Evolutionary conservation across 1,284 basidiomycete genomes (phyloP), one percentile per base, ranked within the genome.

Genomic region (Pyrrhoderma lamaoense): DNA sequence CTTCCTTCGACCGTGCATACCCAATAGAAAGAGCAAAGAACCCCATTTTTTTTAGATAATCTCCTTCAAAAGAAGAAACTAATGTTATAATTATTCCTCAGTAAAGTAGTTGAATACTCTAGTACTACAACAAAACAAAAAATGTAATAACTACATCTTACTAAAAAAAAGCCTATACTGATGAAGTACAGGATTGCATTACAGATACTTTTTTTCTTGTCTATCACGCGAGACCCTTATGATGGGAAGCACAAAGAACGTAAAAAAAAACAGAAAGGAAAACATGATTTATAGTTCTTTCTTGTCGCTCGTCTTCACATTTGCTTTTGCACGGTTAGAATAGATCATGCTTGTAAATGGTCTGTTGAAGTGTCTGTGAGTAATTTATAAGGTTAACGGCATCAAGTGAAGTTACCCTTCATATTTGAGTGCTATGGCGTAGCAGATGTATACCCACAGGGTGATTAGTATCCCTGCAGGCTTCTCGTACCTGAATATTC

Each of bases 271-370:
- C 7, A 31, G 27, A 11, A 11, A 31, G 27, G 5, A 11, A 31
- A 31, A 11, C 7, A 31, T 31, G 27, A 5, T 31, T 31, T 5
- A 5, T 23, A 16, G 40, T 23, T 55, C 40, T 68, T 3, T 66
- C 61, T 55, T 68, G 65, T 59, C 70, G 70, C 56, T 70, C 67
- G 43, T 58, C 52, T 23, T 23, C 19, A 42, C 56, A n/a, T 60
- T 55, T 39, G 57, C 55, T 37, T 59, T 61, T 1, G 45, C 67
- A n/a, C 80, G 78, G 43, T 74, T 79, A 27, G 81, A 71, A 64
- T 90, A 90, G 56, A 90, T 89, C 82, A 82, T 86, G 65, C 83
- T 78, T 22, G 87, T 90, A 68, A 89, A 89, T 0, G 87, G 87
- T 18, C 85, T 89, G 51, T 13, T 39, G 53, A 31, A 19, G 27